A percentile compares a stretch with the other conserved stretches of the same genome.
Evolutionary conservation across 371 early-diverging fungal species (phyloP).

Genomic region (Saksenaea oblongispora): DNA sequence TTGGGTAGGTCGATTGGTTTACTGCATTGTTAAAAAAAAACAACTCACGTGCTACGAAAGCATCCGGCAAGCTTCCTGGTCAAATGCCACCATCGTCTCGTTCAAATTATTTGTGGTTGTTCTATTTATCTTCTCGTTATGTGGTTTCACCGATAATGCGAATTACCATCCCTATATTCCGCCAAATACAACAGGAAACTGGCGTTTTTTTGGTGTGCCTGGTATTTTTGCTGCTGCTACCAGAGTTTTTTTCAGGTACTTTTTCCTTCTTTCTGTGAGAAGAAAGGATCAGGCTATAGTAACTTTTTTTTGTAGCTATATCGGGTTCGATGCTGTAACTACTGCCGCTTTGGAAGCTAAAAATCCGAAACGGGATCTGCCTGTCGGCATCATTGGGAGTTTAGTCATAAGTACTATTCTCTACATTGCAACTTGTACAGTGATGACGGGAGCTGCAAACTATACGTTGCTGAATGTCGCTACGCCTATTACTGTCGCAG

Average conservation of each 20-base stretch:
- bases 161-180: slow-evolving; percentile 88
- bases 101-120: slow-evolving; percentile 77
- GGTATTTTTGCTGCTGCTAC: slow-evolving; percentile 80
- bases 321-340: slow-evolving; percentile 89
- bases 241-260: slow-evolving; percentile 73
- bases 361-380: slow-evolving; percentile 82
- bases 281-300: background rate
- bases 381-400: slow-evolving; percentile 85
- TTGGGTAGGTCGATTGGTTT: slow-evolving; percentile 69
- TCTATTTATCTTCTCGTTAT: slow-evolving; percentile 76
- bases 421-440: slow-evolving; percentile 72
- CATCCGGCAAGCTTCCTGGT: slow-evolving; percentile 69
- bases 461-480: slow-evolving; percentile 53
- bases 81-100: slow-evolving; percentile 71
- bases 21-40: no score
- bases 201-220: slow-evolving; percentile 64
- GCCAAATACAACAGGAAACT: slow-evolving; percentile 42
- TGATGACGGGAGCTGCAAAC: slow-evolving; percentile 75
- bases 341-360: slow-evolving; percentile 87
- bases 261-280: background rate
- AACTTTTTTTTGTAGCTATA: slow-evolving; percentile 54
- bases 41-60: slow-evolving; percentile 12
- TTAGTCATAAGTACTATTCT: slow-evolving; percentile 75
- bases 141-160: slow-evolving; percentile 60
- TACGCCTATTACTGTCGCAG: slow-evolving; percentile 72